phyloP scores from a whole-genome alignment of 2,329 filamentous ascomycete species.

The Hymenoscyphus infarciens region DNA sequence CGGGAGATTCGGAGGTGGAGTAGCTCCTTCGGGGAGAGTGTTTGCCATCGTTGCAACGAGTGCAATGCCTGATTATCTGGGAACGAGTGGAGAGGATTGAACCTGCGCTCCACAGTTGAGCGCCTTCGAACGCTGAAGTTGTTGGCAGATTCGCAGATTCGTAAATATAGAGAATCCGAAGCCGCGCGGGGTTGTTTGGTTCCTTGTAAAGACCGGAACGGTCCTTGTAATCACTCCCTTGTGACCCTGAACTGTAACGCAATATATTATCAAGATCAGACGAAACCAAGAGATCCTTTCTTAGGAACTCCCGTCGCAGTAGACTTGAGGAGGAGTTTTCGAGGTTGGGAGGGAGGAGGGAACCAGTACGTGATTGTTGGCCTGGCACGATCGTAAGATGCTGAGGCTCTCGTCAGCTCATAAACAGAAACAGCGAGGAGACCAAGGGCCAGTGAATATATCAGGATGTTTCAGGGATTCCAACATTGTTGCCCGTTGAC shows the following conservation, averaged over 20 bases:
- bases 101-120: neutral
- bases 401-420: neutral
- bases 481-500: neutral
- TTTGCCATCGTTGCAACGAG: slow-evolving; percentile 23
- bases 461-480: neutral
- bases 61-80: neutral
- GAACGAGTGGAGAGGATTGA: neutral
- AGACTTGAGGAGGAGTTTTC: neutral
- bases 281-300: neutral
- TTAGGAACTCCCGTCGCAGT: neutral
- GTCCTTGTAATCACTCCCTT: neutral
- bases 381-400: neutral
- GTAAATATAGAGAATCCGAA: neutral
- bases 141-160: neutral
- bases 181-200: neutral
- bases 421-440: neutral
- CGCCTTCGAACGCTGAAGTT: neutral
- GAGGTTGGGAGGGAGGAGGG: neutral
- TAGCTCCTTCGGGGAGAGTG: slow-evolving; percentile 23
- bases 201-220: neutral
- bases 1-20: slow-evolving; percentile 17
- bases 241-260: neutral
- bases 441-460: neutral
- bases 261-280: neutral
- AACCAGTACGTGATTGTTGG: neutral